Evolutionary conservation across 306 rosid species (phyloP), one percentile per base, ranked within the genome.

Genomic region (Rosa lucieae): DNA sequence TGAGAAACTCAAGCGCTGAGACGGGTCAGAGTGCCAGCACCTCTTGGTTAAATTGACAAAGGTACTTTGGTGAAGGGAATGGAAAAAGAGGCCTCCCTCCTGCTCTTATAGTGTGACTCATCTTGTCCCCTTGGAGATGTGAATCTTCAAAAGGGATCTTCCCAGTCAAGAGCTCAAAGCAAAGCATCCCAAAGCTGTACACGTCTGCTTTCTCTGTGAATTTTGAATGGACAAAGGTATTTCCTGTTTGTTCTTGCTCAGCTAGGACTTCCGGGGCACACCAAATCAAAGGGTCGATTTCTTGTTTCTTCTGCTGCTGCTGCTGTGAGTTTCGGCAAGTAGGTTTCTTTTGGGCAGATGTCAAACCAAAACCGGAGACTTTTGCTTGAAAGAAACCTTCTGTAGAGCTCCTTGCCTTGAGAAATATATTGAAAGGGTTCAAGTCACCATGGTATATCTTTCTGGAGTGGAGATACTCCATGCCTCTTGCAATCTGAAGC

Each of bases 11-110:
- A 92, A 92, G 55, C 99, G 93, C 69, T 88, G 94, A 47, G 79
- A 23, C 1, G 97, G 96, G 51, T 96, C 94, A 5, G 89, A 77
- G 49, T 90, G 97, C 99, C 99, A 96, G 23, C 99, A 96, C 82
- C 75, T 93, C 74, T 84, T 93, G 44, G 93, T 91, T 80, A 96
- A 78, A 65, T 59, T 92, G 9, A 91, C 99, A 61, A n/a, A 96
- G 88, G 78, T 90, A 93, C 58, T 91, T 96, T 3, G 99, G 99
- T 5, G 93, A 86, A 67, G 84, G 91, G 66, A 70, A 73, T n/a
- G 99, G 96, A 67, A 96, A 96, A 21, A 96, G 92, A 58, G 99
- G 99, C 75, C 99, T 86, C 81, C 94, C 98, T 56, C 98, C 99
- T 7, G 92, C 93, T 81, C 83, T 84, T 61, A 96, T 88, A 49